Conservation (phyloP, 2,329 filamentous ascomycete genomes). For the Penicillium sp. region DNA sequence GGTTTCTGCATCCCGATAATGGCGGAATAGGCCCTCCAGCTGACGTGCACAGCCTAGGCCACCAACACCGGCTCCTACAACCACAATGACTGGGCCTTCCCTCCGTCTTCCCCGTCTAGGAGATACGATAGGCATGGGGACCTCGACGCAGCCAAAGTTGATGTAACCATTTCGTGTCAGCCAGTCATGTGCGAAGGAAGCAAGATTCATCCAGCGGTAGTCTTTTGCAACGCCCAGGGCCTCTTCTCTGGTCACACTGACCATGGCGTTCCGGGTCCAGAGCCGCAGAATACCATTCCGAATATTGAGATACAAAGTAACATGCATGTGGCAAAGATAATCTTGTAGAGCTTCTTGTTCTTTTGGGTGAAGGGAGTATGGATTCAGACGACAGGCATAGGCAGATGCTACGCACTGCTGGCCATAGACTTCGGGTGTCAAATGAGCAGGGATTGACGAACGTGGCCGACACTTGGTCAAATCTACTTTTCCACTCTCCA, state of each 20-base stretch:
- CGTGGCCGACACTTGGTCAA: slow-evolving; percentile 64
- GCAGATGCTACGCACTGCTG: slow-evolving; percentile 87
- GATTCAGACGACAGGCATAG: slow-evolving; percentile 83
- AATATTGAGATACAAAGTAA: slow-evolving; percentile 94
- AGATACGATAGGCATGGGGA: slow-evolving; percentile 52
- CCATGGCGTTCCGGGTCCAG: slow-evolving; percentile 84
- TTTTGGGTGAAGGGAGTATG: slow-evolving; percentile 80
- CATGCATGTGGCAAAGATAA: slow-evolving; percentile 82
- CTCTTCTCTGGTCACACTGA: slow-evolving; percentile 77
- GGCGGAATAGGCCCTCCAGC: slow-evolving; percentile 78
- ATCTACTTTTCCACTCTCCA: slow-evolving; percentile 30
- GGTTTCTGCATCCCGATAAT: slow-evolving; percentile 70
- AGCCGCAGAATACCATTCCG: slow-evolving; percentile 89
- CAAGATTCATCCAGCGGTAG: slow-evolving; percentile 82
- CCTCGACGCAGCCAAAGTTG: slow-evolving; percentile 88
- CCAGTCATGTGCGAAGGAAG: slow-evolving; percentile 90
- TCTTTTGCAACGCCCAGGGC: slow-evolving; percentile 89
- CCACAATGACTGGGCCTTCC: slow-evolving; percentile 70
- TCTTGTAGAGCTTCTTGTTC: slow-evolving; percentile 80
- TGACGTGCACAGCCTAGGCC: slow-evolving; percentile 91
- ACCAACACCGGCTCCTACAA: slow-evolving; percentile 92
- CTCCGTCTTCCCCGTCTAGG: slow-evolving; percentile 44
- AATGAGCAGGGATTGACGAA: slow-evolving; percentile 76
- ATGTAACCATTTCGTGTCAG: slow-evolving; percentile 88
- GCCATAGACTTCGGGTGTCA: slow-evolving; percentile 78